Evolutionary conservation across 495 filamentous ascomycete species (phyloP), one percentile per base, ranked within the genome.

Genomic region (Neurospora sp.): DNA sequence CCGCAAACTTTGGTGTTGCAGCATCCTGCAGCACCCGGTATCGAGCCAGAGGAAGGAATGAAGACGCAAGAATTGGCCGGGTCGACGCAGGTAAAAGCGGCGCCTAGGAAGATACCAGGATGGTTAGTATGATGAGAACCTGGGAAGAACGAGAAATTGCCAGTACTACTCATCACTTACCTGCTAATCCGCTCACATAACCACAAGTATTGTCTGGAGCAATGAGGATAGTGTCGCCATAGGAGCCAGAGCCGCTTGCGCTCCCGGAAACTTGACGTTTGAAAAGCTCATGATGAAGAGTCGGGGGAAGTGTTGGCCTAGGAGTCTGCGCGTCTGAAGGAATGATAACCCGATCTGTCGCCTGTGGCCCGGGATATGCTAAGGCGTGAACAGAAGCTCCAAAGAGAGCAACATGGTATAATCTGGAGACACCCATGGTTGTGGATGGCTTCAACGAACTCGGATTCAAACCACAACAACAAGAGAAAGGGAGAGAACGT

Each of bases 121-220:
- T 35, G 16, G 2, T 14, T 14, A 5, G 38, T 66, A 35, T 70
- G 5, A 16, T 7, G 27, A 35, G 8, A 44, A 75, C n/a, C 31
- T 18, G 7, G n/a, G 48, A 18, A 27, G 41, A 74, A 54, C 2
- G 27, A 35, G 20, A 12, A 31, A 62, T 31, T 7, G 46, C 2
- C 46, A 12, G 46, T 54, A 18, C 23, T 27, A 35, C 14, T 62
- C 27, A 35, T 35, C 12, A 70, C 76, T 59, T 74, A 80, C 83
- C 80, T 35, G 77, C 70, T 69, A 77, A 78, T 35, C 81, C 84
- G 41, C 75, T 74, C 31, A 87, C 73, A 72, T 79, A 88, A 74
- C 86, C 86, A 72, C 86, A 88, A 0, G 82, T 84, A 76, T 85
- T 84, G 73, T 88, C 85, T 9, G 84, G 82, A 16, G 81, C 85